Conservation (phyloP, 2,329 filamentous ascomycete genomes). For the Endocalyx cinctus region DNA sequence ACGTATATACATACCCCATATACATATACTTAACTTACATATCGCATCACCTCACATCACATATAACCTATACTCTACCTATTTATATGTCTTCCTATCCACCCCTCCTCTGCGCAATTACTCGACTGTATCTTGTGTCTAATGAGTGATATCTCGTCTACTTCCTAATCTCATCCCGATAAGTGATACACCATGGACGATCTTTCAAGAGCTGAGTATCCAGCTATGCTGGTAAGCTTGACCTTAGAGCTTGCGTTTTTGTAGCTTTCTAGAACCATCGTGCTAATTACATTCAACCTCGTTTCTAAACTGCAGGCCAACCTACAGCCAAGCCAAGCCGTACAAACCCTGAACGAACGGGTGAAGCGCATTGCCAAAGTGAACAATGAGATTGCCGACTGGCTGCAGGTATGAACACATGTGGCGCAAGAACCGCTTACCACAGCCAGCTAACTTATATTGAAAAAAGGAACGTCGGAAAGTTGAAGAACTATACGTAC, state of each 20-base stretch:
- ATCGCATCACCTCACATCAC: too few species aligned
- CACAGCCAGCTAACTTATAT: constrained; percentile 12
- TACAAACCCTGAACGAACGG: constrained; percentile 77
- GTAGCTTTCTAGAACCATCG: too few species aligned
- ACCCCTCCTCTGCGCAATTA: constrained; percentile 16
- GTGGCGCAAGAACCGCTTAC: too few species aligned
- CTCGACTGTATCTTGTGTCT: constrained; percentile 24
- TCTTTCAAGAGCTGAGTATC: constrained; percentile 84
- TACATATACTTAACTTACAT: too few species aligned
- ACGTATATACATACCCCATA: too few species aligned
- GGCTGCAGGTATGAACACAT: constrained; percentile 87
- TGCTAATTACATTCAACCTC: constrained; percentile 11
- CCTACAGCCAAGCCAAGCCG: constrained; percentile 77
- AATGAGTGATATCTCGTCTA: too few species aligned
- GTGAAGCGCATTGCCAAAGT: constrained; percentile 80
- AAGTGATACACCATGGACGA: constrained; percentile 71
- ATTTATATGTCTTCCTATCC: constrained; percentile 24
- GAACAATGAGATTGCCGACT: constrained; percentile 91
- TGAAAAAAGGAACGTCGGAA: constrained; percentile 77
- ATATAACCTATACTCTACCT: too few species aligned
- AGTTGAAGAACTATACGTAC: constrained; percentile 85
- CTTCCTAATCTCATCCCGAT: constrained; percentile 19
- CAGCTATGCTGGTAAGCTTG: constrained; percentile 81
- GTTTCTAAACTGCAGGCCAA: constrained; percentile 53
- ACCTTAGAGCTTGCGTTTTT: constrained; percentile 6